Evolutionary conservation across 495 filamentous ascomycete species (phyloP).

Genomic region (Cercophora sp.): DNA sequence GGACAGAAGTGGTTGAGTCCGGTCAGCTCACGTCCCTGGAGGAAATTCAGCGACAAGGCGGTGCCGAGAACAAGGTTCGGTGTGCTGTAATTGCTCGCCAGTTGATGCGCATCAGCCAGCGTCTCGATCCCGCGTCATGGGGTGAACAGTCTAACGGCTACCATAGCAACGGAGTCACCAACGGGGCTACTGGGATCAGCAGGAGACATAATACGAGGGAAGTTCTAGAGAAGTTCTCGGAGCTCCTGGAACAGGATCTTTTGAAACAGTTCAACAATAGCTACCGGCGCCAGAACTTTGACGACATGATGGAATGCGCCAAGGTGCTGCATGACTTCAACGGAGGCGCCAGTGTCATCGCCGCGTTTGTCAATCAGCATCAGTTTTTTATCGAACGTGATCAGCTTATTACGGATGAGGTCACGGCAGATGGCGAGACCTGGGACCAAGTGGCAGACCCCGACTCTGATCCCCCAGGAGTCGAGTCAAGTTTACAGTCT

Average conservation of each 20-base stretch:
- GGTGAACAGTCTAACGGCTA: conserved; percentile 53
- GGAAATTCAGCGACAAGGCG: conserved; percentile 71
- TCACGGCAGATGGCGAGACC: conserved; percentile 71
- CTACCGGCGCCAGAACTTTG: conserved; percentile 88
- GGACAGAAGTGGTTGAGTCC: conserved; percentile 84
- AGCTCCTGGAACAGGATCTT: conserved; percentile 91
- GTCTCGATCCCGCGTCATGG: conserved; percentile 73
- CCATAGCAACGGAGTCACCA: conserved; percentile 52
- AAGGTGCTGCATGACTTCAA: conserved; percentile 94
- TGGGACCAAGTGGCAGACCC: conserved; percentile 94
- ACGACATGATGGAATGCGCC: conserved; percentile 94
- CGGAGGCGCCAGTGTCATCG: conserved; percentile 88
- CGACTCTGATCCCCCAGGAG: conserved; percentile 81
- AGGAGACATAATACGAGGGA: conserved; percentile 69
- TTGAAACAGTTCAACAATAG: conserved; percentile 95
- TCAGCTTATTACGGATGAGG: conserved; percentile 86
- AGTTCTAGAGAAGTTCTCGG: conserved; percentile 93
- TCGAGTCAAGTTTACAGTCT: conserved; percentile 88
- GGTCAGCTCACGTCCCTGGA: conserved; percentile 77
- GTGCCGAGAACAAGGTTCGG: conserved; percentile 79
- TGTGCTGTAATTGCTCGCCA: conserved; percentile 89
- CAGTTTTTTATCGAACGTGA: conserved; percentile 96
- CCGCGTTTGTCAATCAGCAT: conserved; percentile 96
- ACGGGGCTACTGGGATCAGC: conserved; percentile 38
- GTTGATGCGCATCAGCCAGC: conserved; percentile 79